phyloP scores from a whole-genome alignment of 2,329 filamentous ascomycete genomes.

The Pyrenophora tritici-repentis region DNA sequence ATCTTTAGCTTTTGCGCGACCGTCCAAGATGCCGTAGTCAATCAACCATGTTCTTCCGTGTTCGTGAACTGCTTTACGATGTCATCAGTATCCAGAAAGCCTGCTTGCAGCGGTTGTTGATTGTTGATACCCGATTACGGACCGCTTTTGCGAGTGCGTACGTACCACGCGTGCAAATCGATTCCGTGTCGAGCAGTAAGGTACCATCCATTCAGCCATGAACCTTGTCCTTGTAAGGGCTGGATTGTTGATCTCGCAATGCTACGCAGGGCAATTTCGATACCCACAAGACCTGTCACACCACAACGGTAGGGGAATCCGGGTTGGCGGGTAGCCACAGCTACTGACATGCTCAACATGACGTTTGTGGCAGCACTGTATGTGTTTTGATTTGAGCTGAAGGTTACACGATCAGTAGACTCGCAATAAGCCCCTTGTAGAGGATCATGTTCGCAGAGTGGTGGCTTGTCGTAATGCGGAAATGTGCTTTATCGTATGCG shows the following conservation, averaged over 20 bases:
- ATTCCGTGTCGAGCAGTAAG: too few relatives aligned
- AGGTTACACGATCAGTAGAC: neutral
- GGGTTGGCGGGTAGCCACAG: slow-evolving; percentile 3
- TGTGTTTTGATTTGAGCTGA: neutral
- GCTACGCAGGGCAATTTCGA: neutral
- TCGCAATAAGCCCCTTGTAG: neutral
- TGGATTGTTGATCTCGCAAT: neutral
- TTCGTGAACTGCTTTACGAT: too few relatives aligned
- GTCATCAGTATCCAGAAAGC: too few relatives aligned
- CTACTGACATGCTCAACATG: neutral
- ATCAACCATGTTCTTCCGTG: too few relatives aligned
- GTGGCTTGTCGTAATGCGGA: neutral
- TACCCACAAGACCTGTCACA: neutral
- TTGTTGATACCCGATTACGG: too few relatives aligned
- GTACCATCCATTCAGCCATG: too few relatives aligned
- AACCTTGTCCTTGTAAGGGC: slow-evolving; percentile 53
- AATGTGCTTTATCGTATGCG: neutral
- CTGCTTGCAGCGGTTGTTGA: too few relatives aligned
- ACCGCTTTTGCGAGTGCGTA: too few relatives aligned
- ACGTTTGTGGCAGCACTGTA: neutral
- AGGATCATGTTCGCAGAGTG: slow-evolving; percentile 1
- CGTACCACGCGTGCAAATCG: too few relatives aligned
- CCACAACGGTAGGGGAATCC: neutral
- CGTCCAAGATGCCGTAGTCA: too few relatives aligned
- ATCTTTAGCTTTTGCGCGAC: too few relatives aligned